A percentile compares a stretch with the other conserved stretches of the same genome.
Conservation (phyloP, 352 stramenopile genomes). For the Pythium sp. region DNA sequence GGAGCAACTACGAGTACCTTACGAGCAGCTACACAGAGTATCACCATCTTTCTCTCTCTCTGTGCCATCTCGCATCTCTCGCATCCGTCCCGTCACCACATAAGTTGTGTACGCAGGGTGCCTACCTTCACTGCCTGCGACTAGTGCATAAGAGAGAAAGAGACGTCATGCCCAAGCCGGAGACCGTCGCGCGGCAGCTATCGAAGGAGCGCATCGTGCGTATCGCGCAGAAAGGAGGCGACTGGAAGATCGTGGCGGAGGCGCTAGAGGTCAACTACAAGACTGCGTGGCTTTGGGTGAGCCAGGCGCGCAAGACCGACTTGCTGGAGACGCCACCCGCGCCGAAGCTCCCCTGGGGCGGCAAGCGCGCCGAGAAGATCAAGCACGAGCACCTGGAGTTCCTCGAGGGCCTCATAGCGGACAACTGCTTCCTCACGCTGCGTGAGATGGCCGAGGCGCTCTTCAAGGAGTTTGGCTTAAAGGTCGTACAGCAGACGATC, state of each 20-base stretch:
- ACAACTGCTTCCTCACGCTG: conserved; percentile 22
- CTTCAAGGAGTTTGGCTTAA: conserved; percentile 16
- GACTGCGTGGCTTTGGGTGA: conserved; percentile 24
- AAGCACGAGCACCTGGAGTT: conserved; percentile 20
- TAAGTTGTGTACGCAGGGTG: background rate
- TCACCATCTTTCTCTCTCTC: background rate
- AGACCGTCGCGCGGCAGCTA: conserved; percentile 19
- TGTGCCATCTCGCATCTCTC: background rate
- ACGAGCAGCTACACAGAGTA: background rate
- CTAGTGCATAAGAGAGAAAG: background rate
- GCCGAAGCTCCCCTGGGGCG: conserved; percentile 16
- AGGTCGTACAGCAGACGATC: conserved; percentile 19
- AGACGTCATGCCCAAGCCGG: conserved; percentile 16
- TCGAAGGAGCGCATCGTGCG: conserved; percentile 22
- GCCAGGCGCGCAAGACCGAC: conserved; percentile 20
- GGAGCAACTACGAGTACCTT: background rate
- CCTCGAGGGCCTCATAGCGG: conserved; percentile 17
- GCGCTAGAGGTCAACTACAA: conserved; percentile 24
- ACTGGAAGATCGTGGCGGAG: conserved; percentile 21
- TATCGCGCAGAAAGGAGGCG: conserved; percentile 21
- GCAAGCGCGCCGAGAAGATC: conserved; percentile 24
- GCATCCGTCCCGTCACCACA: background rate
- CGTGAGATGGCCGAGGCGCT: conserved; percentile 20
- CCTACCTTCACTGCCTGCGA: background rate
- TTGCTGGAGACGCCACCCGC: conserved; percentile 14